A percentile compares a stretch with the other conserved stretches of the same genome.
phyloP scores from a whole-genome alignment of 208 protist species.

The Leishmania lainsoni region DNA sequence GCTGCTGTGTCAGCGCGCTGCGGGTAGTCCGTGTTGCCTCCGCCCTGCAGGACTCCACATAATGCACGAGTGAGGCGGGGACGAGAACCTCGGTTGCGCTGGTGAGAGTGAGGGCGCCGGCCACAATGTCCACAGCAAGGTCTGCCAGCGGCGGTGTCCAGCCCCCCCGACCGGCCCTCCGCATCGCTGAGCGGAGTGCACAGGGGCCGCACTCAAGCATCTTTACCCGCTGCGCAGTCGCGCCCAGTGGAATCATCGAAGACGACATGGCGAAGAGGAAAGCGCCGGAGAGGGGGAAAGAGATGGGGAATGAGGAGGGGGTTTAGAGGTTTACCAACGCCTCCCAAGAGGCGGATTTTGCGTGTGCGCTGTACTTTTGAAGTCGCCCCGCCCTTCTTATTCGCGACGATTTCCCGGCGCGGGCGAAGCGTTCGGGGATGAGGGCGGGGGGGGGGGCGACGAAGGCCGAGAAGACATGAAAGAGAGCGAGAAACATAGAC shows the following conservation, averaged over 20 bases:
- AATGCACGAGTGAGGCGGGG: constrained; percentile 49
- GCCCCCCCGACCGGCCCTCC: not conserved
- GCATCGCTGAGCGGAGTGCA: constrained; percentile 31
- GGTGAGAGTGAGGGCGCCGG: constrained; percentile 49
- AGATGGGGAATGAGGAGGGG: not conserved
- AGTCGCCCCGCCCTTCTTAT: not conserved
- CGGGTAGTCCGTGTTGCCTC: not conserved
- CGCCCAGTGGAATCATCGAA: constrained; percentile 17
- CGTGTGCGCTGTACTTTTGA: not conserved
- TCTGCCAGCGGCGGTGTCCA: constrained; percentile 27
- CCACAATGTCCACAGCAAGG: constrained; percentile 45
- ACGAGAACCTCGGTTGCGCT: constrained; percentile 65
- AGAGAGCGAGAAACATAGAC: not conserved
- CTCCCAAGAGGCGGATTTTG: not conserved
- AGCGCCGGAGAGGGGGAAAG: not conserved
- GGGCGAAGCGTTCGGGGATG: not conserved
- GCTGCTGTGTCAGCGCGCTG: not conserved
- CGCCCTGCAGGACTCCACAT: constrained; percentile 21
- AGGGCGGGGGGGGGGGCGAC: not conserved
- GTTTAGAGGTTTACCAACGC: not conserved
- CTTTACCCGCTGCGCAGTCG: constrained; percentile 31
- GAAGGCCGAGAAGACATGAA: not conserved
- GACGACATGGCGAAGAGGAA: constrained; percentile 13
- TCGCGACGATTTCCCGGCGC: not conserved
- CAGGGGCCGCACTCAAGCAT: constrained; percentile 60